These are phyloP conservation scores for Cucurbitaria berberidis DNA, from an alignment of 2,329 filamentous ascomycete species.

Conservation along the genomic window DNA sequence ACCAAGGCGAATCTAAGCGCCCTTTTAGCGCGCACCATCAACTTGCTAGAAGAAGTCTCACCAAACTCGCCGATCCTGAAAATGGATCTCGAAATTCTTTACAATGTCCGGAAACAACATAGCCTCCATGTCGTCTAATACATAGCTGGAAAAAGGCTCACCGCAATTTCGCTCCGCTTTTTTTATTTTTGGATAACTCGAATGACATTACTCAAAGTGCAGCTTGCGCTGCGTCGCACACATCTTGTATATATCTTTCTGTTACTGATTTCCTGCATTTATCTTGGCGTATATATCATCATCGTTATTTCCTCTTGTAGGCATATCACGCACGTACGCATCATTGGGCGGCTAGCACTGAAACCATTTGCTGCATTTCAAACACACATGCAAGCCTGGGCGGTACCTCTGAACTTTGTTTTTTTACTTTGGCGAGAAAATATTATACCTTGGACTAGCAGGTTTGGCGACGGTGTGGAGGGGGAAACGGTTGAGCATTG, in stretches of 20 bases:
- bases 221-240: slow-evolving; percentile 1
- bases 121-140: slow-evolving; percentile 11
- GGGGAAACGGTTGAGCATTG: background rate
- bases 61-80: slow-evolving; percentile 76
- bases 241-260: slow-evolving; percentile 14
- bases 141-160: background rate
- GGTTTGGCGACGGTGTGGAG: background rate
- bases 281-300: slow-evolving; percentile 16
- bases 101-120: slow-evolving; percentile 44
- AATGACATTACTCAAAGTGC: background rate
- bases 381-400: slow-evolving; percentile 14
- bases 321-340: slow-evolving; percentile 20
- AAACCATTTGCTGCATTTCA: slow-evolving; percentile 24
- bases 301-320: slow-evolving; percentile 10
- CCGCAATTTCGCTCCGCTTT: background rate
- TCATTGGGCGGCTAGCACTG: slow-evolving; percentile 40
- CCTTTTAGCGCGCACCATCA: slow-evolving; percentile 65
- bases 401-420: slow-evolving; percentile 12
- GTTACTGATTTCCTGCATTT: slow-evolving; percentile 15
- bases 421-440: slow-evolving; percentile 9
- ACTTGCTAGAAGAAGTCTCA: slow-evolving; percentile 72
- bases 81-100: slow-evolving; percentile 76
- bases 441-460: slow-evolving; percentile 16
- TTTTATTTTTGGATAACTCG: background rate
- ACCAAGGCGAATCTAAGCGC: slow-evolving; percentile 32